Evolutionary conservation across 2,329 filamentous ascomycete genomes (phyloP), one percentile per base, ranked within the genome.

Genomic region (Colletotrichum graminicola): DNA sequence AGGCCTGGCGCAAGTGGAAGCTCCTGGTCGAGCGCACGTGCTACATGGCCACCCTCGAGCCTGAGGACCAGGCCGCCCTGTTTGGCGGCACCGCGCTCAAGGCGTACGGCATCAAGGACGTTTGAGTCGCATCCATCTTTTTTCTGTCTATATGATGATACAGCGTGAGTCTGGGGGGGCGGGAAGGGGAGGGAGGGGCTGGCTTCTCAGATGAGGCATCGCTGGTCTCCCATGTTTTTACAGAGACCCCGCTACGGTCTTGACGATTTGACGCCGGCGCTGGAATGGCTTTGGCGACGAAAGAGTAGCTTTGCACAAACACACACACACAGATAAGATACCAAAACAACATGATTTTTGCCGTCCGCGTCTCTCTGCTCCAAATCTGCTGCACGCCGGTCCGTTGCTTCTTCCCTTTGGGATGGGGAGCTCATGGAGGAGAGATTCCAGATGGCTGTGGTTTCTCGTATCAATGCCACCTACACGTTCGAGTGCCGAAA

Each of bases 1-100:
- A 86, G 59, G 90, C 93, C 41, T 97, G 94, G 94, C 82, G 83
- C 45, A 88, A 91, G 76, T 98, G 95, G 95, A 88, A 85, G 74
- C 85, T 84, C 26, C 84, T 96, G 1, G 92, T 97, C 23, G 89
- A 91, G 73, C 84, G 84, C 74, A 85, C 93, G 75, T 88, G 94
- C 74, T 85, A 86, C 80, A 87, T 91, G 85, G 88, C 88, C 1
- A 85, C 85, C 52, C 79, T 95, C 72, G 84, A 80, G 1, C 86
- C 89, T 21, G 88, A 89, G 49, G 88, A 93, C 71, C 87, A 88
- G 79, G 86, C 85, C 71, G 87, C 86, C 80, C 84, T 97, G 59
- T 97, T 93, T 89, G 89, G 88, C 59, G 88, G 88, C 26, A 94
- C 92, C 14, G 94, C 93, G 1, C 84, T 88, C 63, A 87, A 89